These are phyloP conservation scores for Allomyces macrogynus DNA, from an alignment of 192 early-diverging fungal genomes.

Conservation along the genomic window DNA sequence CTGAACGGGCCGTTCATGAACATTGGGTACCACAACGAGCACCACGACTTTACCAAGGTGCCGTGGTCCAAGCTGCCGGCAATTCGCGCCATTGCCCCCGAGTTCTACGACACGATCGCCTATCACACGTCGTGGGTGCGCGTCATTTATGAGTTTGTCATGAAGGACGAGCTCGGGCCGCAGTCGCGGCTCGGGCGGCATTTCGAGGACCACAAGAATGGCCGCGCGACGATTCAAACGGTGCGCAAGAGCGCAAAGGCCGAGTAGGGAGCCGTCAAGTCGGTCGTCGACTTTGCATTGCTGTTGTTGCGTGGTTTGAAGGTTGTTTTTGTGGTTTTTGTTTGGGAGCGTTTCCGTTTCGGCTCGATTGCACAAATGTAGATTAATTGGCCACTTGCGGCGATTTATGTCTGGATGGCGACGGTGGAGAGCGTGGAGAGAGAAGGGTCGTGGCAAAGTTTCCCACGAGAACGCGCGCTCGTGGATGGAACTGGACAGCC, in stretches of 20 bases:
- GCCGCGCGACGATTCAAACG: slow-evolving; percentile 35
- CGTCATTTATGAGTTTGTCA: slow-evolving; percentile 68
- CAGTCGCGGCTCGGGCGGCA: slow-evolving; percentile 59
- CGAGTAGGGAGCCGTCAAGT: background rate
- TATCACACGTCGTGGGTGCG: slow-evolving; percentile 73
- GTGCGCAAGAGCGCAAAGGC: background rate
- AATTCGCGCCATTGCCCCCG: slow-evolving; percentile 55
- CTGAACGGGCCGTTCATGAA: slow-evolving; percentile 76
- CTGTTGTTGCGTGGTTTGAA: too few species aligned
- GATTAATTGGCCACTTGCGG: too few species aligned
- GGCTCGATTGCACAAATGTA: too few species aligned
- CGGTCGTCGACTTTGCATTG: too few species aligned
- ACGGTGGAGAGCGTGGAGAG: too few species aligned
- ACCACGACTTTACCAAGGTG: slow-evolving; percentile 84
- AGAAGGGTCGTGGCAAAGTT: too few species aligned
- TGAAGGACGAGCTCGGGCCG: slow-evolving; percentile 46
- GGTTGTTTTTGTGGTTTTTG: too few species aligned
- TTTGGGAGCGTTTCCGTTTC: too few species aligned
- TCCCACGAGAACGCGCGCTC: too few species aligned
- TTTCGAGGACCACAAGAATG: slow-evolving; percentile 47
- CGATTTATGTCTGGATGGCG: too few species aligned
- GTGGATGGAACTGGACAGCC: too few species aligned
- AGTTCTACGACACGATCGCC: slow-evolving; percentile 72
- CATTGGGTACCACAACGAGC: slow-evolving; percentile 95
- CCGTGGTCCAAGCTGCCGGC: slow-evolving; percentile 72